These are phyloP conservation scores for Pichia sp. DNA, from an alignment of 1,139 yeast genomes.

Conservation along the genomic window DNA sequence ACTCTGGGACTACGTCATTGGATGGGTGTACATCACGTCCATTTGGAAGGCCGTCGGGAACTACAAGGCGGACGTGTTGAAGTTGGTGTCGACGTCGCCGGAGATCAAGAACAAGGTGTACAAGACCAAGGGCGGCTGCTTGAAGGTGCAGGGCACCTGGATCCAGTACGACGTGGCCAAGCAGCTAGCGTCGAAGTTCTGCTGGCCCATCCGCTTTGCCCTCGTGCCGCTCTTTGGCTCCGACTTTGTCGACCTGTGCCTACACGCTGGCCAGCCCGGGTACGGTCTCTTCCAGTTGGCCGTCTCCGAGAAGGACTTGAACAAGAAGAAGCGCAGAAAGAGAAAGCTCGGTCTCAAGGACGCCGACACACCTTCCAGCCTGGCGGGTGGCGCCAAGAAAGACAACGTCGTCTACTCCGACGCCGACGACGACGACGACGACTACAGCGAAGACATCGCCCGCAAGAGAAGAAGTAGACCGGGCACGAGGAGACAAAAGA, in stretches of 20 bases:
- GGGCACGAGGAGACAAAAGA: background rate
- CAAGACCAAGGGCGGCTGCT: conserved; percentile 84
- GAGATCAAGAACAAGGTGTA: conserved; percentile 50
- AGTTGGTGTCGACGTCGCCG: conserved; percentile 68
- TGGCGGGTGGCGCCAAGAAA: background rate
- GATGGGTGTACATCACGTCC: conserved; percentile 87
- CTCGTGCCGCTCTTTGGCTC: conserved; percentile 78
- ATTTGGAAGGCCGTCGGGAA: conserved; percentile 82
- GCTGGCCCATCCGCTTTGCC: conserved; percentile 71
- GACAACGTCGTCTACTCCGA: no score
- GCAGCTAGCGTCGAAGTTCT: conserved; percentile 66
- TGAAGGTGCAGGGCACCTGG: conserved; percentile 96
- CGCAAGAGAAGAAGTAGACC: background rate
- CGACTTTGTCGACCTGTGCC: conserved; percentile 66
- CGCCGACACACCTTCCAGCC: background rate
- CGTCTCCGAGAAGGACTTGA: conserved; percentile 27
- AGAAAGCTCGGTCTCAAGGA: background rate
- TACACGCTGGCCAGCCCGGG: conserved; percentile 59
- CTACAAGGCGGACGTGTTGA: conserved; percentile 71
- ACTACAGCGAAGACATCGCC: no score
- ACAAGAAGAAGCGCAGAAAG: conserved; percentile 16
- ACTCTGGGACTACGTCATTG: conserved; percentile 85
- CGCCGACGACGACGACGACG: no score
- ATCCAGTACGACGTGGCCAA: conserved; percentile 68
- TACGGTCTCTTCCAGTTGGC: conserved; percentile 57